phyloP scores from a whole-genome alignment of 2,329 filamentous ascomycete species.

The Aspergillus brunneoviolaceus region DNA sequence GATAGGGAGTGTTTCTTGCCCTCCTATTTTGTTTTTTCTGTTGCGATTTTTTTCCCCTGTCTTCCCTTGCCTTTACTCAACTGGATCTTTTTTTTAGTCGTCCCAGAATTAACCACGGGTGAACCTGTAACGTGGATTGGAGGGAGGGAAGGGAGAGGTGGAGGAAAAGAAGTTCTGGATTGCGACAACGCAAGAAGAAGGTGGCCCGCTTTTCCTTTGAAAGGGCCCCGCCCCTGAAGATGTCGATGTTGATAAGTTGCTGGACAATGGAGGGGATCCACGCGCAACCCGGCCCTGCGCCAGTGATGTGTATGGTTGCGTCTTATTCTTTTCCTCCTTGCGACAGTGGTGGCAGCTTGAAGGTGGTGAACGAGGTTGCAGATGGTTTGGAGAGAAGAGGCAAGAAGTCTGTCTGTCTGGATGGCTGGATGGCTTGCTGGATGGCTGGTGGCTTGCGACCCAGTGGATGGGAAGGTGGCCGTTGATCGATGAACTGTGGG shows the following conservation, averaged over 20 bases:
- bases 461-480: neutral
- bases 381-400: neutral
- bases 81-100: slow-evolving; percentile 2
- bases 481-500: neutral
- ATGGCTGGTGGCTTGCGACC: neutral
- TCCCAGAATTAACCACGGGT: slow-evolving; percentile 18
- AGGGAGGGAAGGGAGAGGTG: neutral
- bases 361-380: neutral
- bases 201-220: slow-evolving; percentile 13
- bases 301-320: neutral
- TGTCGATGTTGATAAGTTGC: slow-evolving; percentile 6
- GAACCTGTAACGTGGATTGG: slow-evolving; percentile 3
- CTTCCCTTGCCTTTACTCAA: slow-evolving; percentile 7
- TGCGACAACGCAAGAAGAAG: slow-evolving; percentile 14
- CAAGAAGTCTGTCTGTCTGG: neutral
- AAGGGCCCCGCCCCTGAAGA: slow-evolving; percentile 19
- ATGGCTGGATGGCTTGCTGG: neutral
- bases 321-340: neutral
- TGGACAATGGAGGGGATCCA: slow-evolving; percentile 9
- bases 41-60: neutral
- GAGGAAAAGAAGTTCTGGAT: slow-evolving; percentile 10
- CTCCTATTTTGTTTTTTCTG: neutral
- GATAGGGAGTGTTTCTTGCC: slow-evolving; percentile 11
- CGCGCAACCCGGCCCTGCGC: neutral
- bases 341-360: neutral